Percentiles rank a stretch among this genome's conserved stretches.
phyloP scores from a whole-genome alignment of 1,284 basidiomycete species.

The Sanghuangporus baumii region DNA sequence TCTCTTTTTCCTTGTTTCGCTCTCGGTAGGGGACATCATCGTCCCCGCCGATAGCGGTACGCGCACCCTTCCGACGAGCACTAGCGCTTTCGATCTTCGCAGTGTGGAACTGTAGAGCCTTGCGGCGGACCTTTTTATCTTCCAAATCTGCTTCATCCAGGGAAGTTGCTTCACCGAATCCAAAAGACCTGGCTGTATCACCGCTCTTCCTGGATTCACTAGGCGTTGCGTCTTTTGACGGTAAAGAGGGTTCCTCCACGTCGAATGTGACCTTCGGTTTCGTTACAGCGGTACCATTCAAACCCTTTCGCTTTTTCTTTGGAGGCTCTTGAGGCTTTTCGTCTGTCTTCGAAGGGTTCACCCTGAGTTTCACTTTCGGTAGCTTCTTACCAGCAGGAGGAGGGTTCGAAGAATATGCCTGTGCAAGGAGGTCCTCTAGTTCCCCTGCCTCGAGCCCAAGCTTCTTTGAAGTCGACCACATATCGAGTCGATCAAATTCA shows the following conservation, averaged over 20 bases:
- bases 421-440: conserved; percentile 48
- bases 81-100: conserved; percentile 74
- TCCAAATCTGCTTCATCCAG: conserved; percentile 67
- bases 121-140: conserved; percentile 78
- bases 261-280: conserved; percentile 47
- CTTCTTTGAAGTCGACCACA: conserved; percentile 19
- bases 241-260: conserved; percentile 59
- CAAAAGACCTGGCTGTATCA: conserved; percentile 28
- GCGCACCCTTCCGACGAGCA: conserved; percentile 66
- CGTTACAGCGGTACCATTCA: conserved; percentile 22
- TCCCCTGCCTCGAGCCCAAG: conserved; percentile 45
- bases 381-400: conserved; percentile 4
- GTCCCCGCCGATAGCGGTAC: conserved; percentile 68
- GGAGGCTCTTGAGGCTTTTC: conserved; percentile 22
- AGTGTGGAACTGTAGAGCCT: conserved; percentile 83
- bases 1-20: conserved; percentile 55
- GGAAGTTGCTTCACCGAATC: conserved; percentile 70
- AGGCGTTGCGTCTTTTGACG: conserved; percentile 26
- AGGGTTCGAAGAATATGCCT: conserved; percentile 33
- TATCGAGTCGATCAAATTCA: conserved; percentile 20
- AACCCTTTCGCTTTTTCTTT: conserved; percentile 39
- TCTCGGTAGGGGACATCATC: conserved; percentile 85
- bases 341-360: not conserved
- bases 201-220: conserved; percentile 24
- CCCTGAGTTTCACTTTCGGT: not conserved